Evolutionary conservation across 2,329 filamentous ascomycete genomes (phyloP).

Genomic region (Coniochaeta ligniaria): DNA sequence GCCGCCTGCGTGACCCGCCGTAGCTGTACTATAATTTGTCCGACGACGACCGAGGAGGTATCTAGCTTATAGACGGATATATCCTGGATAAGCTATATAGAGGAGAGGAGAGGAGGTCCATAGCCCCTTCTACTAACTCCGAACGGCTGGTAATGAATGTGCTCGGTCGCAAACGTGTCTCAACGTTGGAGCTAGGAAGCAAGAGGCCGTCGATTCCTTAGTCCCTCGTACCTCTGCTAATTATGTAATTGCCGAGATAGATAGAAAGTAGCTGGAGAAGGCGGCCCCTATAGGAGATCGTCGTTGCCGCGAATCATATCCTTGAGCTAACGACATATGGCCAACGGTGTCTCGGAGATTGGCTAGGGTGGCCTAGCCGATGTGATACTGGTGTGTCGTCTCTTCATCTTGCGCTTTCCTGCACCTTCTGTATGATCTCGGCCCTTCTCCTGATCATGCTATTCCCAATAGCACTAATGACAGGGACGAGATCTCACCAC

Average conservation of each 20-base stretch:
- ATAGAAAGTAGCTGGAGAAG: no score
- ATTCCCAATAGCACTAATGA: neutral
- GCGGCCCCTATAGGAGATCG: slow-evolving; percentile 6
- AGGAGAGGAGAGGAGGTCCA: neutral
- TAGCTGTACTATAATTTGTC: neutral
- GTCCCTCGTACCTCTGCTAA: slow-evolving; percentile 11
- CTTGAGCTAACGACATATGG: slow-evolving; percentile 6
- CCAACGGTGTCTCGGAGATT: slow-evolving; percentile 5
- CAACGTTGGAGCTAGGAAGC: neutral
- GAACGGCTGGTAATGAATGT: neutral
- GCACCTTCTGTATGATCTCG: neutral
- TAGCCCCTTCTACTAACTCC: neutral
- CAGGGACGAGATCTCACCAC: neutral
- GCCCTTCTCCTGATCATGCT: neutral
- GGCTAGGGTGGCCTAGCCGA: slow-evolving; percentile 8
- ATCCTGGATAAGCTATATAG: neutral
- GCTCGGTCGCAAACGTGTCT: neutral
- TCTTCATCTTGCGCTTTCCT: neutral
- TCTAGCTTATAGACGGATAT: neutral
- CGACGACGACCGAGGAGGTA: neutral
- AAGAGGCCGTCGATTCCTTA: slow-evolving; percentile 5
- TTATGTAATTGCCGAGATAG: no score
- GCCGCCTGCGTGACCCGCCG: neutral
- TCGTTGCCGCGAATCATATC: slow-evolving; percentile 1
- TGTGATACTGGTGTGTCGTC: slow-evolving; percentile 4